These are phyloP conservation scores for Colletotrichum incanum DNA, from an alignment of 2,329 filamentous ascomycete species.

Conservation along the genomic window DNA sequence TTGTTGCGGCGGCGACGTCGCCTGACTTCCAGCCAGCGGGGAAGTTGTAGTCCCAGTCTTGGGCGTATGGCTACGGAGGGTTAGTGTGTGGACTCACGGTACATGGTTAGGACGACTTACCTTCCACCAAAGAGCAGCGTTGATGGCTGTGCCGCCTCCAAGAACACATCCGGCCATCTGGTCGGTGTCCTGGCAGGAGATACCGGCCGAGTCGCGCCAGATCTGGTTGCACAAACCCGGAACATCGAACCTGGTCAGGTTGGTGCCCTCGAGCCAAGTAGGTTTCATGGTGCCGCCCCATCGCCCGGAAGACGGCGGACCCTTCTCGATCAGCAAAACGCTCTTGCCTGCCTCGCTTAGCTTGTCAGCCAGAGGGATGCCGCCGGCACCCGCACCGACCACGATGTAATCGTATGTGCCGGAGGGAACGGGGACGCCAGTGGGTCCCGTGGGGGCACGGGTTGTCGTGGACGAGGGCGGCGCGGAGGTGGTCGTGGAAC, in stretches of 20 bases:
- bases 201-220: constrained; percentile 74
- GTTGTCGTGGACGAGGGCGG: constrained; percentile 41
- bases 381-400: constrained; percentile 74
- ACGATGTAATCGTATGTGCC: constrained; percentile 74
- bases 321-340: constrained; percentile 75
- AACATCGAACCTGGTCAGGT: constrained; percentile 79
- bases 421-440: constrained; percentile 52
- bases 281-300: constrained; percentile 75
- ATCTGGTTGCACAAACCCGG: constrained; percentile 82
- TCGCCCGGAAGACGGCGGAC: constrained; percentile 73
- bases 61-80: constrained; percentile 64
- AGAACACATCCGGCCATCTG: constrained; percentile 82
- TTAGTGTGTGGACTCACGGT: background rate
- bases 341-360: constrained; percentile 76
- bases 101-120: constrained; percentile 48
- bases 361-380: constrained; percentile 73
- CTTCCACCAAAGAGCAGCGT: constrained; percentile 79
- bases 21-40: constrained; percentile 78
- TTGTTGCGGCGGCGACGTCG: constrained; percentile 73
- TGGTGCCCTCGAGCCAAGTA: constrained; percentile 73
- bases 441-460: constrained; percentile 45
- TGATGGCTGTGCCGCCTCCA: constrained; percentile 77
- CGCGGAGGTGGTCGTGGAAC: constrained; percentile 50
- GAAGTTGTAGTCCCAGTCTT: constrained; percentile 82
- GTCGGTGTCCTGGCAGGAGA: constrained; percentile 79